phyloP scores from a whole-genome alignment of 176 grass and related monocot genomes.

The Musa beccarii region DNA sequence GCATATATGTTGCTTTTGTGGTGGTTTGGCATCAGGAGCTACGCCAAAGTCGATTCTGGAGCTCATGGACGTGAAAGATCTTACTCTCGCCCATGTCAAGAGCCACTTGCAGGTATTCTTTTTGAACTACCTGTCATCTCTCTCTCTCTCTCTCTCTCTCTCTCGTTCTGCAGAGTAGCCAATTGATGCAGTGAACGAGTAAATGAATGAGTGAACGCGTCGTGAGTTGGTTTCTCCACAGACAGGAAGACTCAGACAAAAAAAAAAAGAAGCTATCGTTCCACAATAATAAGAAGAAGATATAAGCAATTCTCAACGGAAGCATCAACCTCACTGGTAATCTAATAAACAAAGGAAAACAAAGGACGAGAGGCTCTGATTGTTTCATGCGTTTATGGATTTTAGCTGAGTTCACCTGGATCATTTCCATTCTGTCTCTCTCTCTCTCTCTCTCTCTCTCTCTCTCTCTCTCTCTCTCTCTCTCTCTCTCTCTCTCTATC shows the following conservation, averaged over 20 bases:
- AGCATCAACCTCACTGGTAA: slow-evolving; percentile 16
- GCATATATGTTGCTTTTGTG: no score
- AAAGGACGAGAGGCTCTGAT: background rate
- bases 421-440: no score
- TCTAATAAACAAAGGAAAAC: background rate
- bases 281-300: slow-evolving; percentile 14
- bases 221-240: background rate
- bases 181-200: background rate
- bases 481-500: no score
- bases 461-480: no score
- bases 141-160: background rate
- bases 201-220: slow-evolving; percentile 2
- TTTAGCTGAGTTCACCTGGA: background rate
- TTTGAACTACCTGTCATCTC: background rate
- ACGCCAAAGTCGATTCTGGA: slow-evolving; percentile 42
- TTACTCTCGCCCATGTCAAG: slow-evolving; percentile 45
- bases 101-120: slow-evolving; percentile 36
- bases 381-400: background rate
- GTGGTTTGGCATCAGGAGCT: slow-evolving; percentile 16
- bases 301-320: background rate
- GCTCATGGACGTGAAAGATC: slow-evolving; percentile 48
- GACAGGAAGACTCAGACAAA: background rate
- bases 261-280: slow-evolving; percentile 15
- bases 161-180: background rate
- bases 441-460: background rate